Percentiles rank a stretch among this genome's conserved stretches.
Conservation (phyloP, 305 asterid species). For the Fraxinus velutina region DNA sequence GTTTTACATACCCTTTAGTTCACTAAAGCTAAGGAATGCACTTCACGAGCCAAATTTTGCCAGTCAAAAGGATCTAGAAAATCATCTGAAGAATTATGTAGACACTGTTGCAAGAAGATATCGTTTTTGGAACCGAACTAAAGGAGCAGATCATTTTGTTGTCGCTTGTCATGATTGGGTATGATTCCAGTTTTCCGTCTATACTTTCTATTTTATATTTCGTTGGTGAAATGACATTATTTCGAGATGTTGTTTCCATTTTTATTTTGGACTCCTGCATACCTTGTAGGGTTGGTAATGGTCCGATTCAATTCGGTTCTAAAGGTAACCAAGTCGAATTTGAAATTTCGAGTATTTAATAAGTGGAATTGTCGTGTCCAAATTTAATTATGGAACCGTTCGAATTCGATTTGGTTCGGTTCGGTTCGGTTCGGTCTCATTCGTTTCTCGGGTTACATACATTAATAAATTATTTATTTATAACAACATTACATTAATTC, state of each 20-base stretch:
- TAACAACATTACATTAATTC: too few species aligned
- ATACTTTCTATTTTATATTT: not conserved
- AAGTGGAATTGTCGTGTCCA: too few species aligned
- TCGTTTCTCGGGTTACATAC: too few species aligned
- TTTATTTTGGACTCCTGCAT: not conserved
- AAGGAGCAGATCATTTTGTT: slow-evolving; percentile 46
- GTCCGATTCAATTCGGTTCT: too few species aligned
- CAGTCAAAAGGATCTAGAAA: slow-evolving; percentile 37
- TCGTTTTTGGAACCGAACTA: slow-evolving; percentile 46
- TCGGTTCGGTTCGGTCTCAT: too few species aligned
- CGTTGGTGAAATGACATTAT: slow-evolving; percentile 4
- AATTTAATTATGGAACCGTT: too few species aligned
- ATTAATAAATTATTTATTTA: too few species aligned
- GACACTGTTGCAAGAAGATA: slow-evolving; percentile 35
- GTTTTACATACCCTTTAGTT: slow-evolving; percentile 55
- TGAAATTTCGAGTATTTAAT: too few species aligned
- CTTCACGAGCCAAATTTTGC: slow-evolving; percentile 23
- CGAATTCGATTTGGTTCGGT: too few species aligned
- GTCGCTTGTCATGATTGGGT: slow-evolving; percentile 64
- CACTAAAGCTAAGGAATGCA: slow-evolving; percentile 36
- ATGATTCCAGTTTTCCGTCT: slow-evolving; percentile 15
- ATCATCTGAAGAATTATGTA: slow-evolving; percentile 41
- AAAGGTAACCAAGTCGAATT: too few species aligned
- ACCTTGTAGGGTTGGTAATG: too few species aligned
- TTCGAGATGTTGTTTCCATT: not conserved